Evolutionary conservation across 805 yeast species (phyloP), one percentile per base, ranked within the genome.

Genomic region (Hanseniaspora mollemarum): DNA sequence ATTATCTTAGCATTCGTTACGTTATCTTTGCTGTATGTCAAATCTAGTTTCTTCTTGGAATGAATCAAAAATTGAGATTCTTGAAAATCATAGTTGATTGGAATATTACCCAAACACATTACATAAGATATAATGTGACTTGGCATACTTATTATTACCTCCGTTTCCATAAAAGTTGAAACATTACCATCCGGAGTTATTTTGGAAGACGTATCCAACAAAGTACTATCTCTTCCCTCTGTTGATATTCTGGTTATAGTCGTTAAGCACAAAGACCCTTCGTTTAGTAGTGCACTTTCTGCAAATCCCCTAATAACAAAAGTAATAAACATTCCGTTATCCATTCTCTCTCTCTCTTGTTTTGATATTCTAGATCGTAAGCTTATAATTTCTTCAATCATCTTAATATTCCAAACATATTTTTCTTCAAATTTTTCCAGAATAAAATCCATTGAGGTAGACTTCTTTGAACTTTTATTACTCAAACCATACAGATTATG

Each of bases 61-160:
- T 87, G 78, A 12, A 48, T 39, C 51, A 92, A 67, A 10, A 92
- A 79, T 50, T 67, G 70, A 29, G 67, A 64, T 40, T 67, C 71
- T 55, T 85, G 95, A 58, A 87, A 90, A 60, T 90, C 98, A 94
- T 95, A 92, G 60, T 86, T 90, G 6, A 92, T 68, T 0, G 99
- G 98, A 1, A 88, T 88, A 26, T 94, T 84, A 3, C 97, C 98
- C 57, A 95, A 70, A 2, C 88, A 74, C 66, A 87, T 95, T 0
- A 83, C 75, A 64, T 82, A 90, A 1, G 96, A 78, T 58, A 80
- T 83, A 67, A 71, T 65, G 66, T 74, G 63, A 4, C 55, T 55
- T 41, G 69, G 67, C 39, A 71, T 69, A 60, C 78, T 74, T 53
- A 80, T 72, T 19, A 92, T 78, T 18, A 87, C 72, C 60, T 92